Base-by-base conservation (phyloP, 352 stramenopile genomes). In the Phytophthora megakarya region DNA sequence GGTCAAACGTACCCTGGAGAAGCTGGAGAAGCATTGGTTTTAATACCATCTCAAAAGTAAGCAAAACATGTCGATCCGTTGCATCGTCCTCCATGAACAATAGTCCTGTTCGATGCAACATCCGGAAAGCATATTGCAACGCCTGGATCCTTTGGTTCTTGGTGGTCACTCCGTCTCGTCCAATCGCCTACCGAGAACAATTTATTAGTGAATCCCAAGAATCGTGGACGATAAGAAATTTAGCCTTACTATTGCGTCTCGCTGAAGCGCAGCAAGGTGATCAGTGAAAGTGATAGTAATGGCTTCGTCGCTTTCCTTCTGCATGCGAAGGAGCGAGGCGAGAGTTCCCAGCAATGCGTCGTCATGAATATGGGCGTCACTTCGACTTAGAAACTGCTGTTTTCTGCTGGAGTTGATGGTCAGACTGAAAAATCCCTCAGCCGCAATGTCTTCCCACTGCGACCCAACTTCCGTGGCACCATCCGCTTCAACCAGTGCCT, bases 51-150 rank as follows among this genome's bases (percentile, higher is more conserved):
- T 83, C 66, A 44, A 79, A 85, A 22, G 57, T 90, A 23, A 90
- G 59, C 22, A 93, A 48, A n/a, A 83, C 45, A 58, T 93, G 75
- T 6, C 62, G 56, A 66, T 93, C 84, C 0, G 65, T 52, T 25
- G 72, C 67, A 19, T 72, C 50, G 39, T 93, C 72, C 69, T 89
- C 75, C 26, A 93, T 67, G 37, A 77, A 85, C 21, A 93, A 53
- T 12, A 93, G 57, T 0, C 84, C 84, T 16, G 65, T 49, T 13
- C 40, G 73, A 33, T 76, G 67, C 39, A 93, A 42, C 21, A 43
- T 72, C 16, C 64, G 61, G 28, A 91, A 93, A 5, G 58, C 60
- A 32, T 70, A 72, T 19, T 81, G 84, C 32, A 86, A 18, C 28
- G 65, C 61, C 35, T 60, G 45, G 44, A 76, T 62, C 8, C 30